Conservation (phyloP, 2,329 filamentous ascomycete genomes). For the Nigrospora osmanthi region DNA sequence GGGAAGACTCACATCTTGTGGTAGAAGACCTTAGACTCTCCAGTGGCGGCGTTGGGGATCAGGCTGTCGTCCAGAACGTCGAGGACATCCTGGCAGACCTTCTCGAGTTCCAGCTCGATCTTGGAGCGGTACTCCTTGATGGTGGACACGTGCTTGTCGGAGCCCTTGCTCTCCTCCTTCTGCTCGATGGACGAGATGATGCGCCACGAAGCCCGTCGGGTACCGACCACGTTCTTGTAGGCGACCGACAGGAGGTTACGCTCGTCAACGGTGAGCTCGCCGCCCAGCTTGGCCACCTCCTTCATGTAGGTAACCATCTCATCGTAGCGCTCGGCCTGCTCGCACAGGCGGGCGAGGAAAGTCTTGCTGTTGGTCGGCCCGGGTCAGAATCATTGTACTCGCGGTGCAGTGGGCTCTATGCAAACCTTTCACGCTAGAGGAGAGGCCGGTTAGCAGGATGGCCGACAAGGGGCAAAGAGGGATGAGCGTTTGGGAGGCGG, state of each 20-base stretch:
- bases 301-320: conserved; percentile 99
- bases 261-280: conserved; percentile 87
- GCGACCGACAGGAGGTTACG: conserved; percentile 95
- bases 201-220: conserved; percentile 94
- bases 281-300: conserved; percentile 87
- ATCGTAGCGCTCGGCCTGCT: conserved; percentile 99
- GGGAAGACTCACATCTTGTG: conserved; percentile 80
- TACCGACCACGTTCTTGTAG: conserved; percentile 99
- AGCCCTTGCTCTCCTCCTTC: conserved; percentile 99
- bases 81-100: conserved; percentile 97
- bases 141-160: conserved; percentile 77
- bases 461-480: too few species aligned
- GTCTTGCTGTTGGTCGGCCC: conserved; percentile 68
- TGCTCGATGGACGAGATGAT: conserved; percentile 98
- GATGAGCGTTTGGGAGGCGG: too few species aligned
- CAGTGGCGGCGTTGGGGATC: conserved; percentile 87
- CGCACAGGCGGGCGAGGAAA: conserved; percentile 98
- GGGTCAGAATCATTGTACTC: not conserved
- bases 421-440: conserved; percentile 62
- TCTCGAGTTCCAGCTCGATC: conserved; percentile 93
- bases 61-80: conserved; percentile 90
- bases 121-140: conserved; percentile 99
- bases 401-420: conserved; percentile 7
- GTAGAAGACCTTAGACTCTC: conserved; percentile 99
- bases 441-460: conserved; percentile 14